A percentile compares a stretch with the other conserved stretches of the same genome.
Evolutionary conservation across 192 early-diverging fungal species (phyloP).

Genomic region (Oehlia diaphana): DNA sequence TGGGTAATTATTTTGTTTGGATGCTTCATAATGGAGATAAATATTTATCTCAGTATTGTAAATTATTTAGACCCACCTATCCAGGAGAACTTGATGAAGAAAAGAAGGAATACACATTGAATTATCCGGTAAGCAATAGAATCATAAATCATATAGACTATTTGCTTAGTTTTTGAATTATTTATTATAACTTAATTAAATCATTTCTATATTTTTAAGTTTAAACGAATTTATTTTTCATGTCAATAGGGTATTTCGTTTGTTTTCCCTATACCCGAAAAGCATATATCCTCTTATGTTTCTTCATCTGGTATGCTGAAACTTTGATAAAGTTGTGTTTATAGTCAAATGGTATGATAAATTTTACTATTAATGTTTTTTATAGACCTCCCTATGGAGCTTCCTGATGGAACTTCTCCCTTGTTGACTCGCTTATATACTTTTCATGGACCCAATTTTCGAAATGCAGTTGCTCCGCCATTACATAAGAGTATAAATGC

Average conservation of each 20-base stretch:
- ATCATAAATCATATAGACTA: not conserved
- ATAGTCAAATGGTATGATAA: too few species aligned
- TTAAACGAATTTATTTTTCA: not conserved
- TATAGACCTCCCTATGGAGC: constrained; percentile 65
- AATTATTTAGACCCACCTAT: constrained; percentile 49
- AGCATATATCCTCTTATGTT: constrained; percentile 50
- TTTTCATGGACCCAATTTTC: constrained; percentile 58
- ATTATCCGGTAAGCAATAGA: constrained; percentile 62
- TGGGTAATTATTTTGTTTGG: constrained; percentile 48
- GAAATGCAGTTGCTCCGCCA: constrained; percentile 40
- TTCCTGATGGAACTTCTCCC: constrained; percentile 75
- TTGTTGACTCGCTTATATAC: constrained; percentile 63
- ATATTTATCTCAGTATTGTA: not conserved
- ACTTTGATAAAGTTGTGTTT: too few species aligned
- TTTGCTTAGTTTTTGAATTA: not conserved
- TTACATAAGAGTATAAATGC: constrained; percentile 39
- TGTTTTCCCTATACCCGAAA: constrained; percentile 67
- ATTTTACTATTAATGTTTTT: too few species aligned
- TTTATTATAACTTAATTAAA: not conserved
- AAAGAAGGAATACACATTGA: constrained; percentile 59
- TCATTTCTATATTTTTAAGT: constrained; percentile 1
- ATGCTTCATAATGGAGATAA: not conserved
- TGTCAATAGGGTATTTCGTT: constrained; percentile 63
- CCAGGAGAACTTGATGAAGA: constrained; percentile 60
- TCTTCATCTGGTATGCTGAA: constrained; percentile 45